Conservation (phyloP, 169 alveolate species). For the Eimeria tenella region DNA sequence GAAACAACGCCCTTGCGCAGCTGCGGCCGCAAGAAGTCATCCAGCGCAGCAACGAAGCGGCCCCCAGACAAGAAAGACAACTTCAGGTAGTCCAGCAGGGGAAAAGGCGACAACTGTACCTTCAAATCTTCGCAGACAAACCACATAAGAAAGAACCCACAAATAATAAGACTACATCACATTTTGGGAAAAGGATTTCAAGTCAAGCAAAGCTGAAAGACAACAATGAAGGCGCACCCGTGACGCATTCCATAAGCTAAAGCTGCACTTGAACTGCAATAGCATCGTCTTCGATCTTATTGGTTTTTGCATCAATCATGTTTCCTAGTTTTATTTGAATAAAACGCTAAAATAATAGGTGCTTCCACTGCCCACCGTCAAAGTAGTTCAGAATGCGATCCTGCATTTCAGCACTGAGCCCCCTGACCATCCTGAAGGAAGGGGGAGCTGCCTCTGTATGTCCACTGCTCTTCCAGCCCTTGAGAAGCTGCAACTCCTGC, state of each 20-base stretch:
- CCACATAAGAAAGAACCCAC: not conserved
- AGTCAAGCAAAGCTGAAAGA: not conserved
- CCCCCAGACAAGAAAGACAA: conserved; percentile 62
- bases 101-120: not conserved
- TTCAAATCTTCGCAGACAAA: not conserved
- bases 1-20: conserved; percentile 72
- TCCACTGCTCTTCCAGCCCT: not conserved
- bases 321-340: no score
- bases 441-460: conserved; percentile 18
- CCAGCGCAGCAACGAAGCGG: conserved; percentile 31
- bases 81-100: conserved; percentile 36
- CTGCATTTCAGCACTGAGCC: conserved; percentile 4
- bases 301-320: not conserved
- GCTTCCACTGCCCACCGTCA: not conserved
- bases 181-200: not conserved
- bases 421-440: conserved; percentile 1
- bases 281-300: not conserved
- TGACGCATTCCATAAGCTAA: not conserved
- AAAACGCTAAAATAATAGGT: not conserved
- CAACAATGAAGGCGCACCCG: not conserved
- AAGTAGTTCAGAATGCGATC: not conserved
- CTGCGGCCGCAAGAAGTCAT: conserved; percentile 65
- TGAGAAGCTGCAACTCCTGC: not conserved
- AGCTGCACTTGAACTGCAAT: no score
- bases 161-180: not conserved